Conservation (phyloP, 1,284 basidiomycete genomes). For the Fistulinella cinereoalba region DNA sequence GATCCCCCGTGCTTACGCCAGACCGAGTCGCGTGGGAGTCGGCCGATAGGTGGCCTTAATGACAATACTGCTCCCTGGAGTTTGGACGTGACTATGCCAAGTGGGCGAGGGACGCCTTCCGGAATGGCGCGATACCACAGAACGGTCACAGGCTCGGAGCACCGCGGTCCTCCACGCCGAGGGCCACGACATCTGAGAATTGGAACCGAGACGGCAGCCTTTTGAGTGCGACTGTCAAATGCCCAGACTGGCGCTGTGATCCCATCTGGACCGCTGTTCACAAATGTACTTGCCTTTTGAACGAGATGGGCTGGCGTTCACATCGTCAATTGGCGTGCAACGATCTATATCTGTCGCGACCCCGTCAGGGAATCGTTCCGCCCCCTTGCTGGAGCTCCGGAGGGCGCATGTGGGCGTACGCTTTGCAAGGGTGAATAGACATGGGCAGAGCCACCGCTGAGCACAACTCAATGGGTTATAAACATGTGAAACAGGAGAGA, state of each 20-base stretch:
- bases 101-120: not conserved
- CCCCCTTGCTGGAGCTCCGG: no score
- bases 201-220: not conserved
- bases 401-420: no score
- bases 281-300: no score
- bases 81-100: not conserved
- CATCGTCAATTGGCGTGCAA: not conserved
- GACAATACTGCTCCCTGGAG: not conserved
- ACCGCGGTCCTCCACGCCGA: constrained; percentile 13
- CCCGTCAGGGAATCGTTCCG: not conserved
- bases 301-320: not conserved
- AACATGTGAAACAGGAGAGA: not conserved
- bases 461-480: not conserved
- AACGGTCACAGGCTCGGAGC: constrained; percentile 6
- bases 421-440: not conserved
- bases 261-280: no score
- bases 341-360: not conserved
- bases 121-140: no score
- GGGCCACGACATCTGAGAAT: not conserved
- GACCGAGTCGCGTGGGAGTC: constrained; percentile 8
- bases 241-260: no score
- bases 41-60: constrained; percentile 1
- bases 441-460: not conserved
- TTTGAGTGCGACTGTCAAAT: no score
- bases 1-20: not conserved